Evolutionary conservation across 2,329 filamentous ascomycete genomes (phyloP), one percentile per base, ranked within the genome.

Genomic region (Fusarium humuli): DNA sequence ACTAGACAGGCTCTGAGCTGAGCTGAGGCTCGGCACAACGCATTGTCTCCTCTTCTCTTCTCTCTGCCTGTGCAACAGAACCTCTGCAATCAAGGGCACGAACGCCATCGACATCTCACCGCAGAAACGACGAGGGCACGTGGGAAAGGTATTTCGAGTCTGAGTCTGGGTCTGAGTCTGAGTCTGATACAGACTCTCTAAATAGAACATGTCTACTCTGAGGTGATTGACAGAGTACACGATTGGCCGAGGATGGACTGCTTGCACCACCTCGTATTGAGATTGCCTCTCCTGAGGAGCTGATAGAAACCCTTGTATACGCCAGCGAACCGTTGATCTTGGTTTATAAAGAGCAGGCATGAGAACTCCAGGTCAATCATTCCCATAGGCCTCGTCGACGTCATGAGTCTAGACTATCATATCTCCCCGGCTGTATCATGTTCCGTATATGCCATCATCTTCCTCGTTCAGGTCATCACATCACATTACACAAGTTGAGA

Each of bases 61-160:
- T 49, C 30, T 49, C 44, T 29, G 1, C 27, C 7, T 50, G 67
- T 71, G 45, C 40, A 63, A 71, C 72, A 16, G 41, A 58, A 52
- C 57, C 40, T 70, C 67, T 52, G 55, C 57, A 54, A 42, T 50
- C 57, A 68, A 57, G 57, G 60, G 56, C 56, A 61, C 32, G 56
- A 59, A 74, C 72, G 68, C 72, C 72, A 74, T 74, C 70, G 57
- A 61, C 62, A 65, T 70, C 62, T 37, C 72, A 73, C 72, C 22
- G 56, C 72, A 72, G 63, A 45, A 52, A 54, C 34, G 18, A 27
- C 23, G 42, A 55, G 72, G 67, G 49, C 50, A 66, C 68, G 68
- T 73, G 72, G 72, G 45, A 68, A 52, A 52, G 22, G 18, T 52
- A 22, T 14, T n/a, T 69, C 37, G 57, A 71, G 65, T 66, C 66